These are phyloP conservation scores for Botrytis sinoallii DNA, from an alignment of 2,329 filamentous ascomycete species.

Conservation along the genomic window DNA sequence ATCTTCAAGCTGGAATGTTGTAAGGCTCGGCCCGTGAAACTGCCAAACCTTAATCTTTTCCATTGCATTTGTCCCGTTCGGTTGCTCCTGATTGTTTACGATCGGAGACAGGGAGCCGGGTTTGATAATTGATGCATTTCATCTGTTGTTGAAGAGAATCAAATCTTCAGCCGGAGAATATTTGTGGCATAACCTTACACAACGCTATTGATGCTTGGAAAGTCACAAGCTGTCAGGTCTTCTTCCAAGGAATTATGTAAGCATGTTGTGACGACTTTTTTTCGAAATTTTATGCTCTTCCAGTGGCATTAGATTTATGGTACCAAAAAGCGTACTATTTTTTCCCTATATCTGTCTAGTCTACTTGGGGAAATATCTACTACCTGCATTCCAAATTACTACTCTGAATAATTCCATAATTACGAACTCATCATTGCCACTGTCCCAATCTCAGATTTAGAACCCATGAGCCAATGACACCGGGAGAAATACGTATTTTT, in stretches of 20 bases:
- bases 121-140: not conserved
- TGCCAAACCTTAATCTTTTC: not conserved
- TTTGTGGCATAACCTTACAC: not conserved
- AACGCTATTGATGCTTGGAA: not conserved
- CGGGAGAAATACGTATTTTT: not conserved
- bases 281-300: not conserved
- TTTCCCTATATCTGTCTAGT: not conserved
- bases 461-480: not conserved
- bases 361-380: not conserved
- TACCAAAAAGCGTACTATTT: not conserved
- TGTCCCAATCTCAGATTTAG: too few species aligned
- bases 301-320: not conserved
- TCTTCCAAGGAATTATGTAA: not conserved
- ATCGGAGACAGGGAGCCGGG: slow-evolving; percentile 2
- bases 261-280: not conserved
- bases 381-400: not conserved
- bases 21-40: slow-evolving; percentile 4
- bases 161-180: not conserved
- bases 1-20: not conserved
- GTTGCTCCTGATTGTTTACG: not conserved
- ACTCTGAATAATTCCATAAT: not conserved
- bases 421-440: not conserved
- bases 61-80: not conserved
- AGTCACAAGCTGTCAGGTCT: not conserved
- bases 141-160: not conserved